Conservation (phyloP, 1,284 basidiomycete genomes). For the Garcileccinum viscosum region DNA sequence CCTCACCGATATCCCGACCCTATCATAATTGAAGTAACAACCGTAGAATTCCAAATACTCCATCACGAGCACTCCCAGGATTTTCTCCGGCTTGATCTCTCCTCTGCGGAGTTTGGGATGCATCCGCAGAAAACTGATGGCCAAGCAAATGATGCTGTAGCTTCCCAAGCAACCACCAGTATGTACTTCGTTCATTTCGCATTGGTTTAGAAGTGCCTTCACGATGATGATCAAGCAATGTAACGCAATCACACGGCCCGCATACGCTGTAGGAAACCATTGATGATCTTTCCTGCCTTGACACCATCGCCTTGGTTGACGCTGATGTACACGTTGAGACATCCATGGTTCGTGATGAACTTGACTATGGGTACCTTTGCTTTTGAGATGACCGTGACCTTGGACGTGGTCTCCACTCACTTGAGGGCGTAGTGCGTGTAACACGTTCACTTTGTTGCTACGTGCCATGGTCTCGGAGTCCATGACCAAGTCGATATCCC, state of each 20-base stretch:
- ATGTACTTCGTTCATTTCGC: constrained; percentile 97
- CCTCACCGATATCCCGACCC: constrained; percentile 89
- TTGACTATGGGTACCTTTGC: constrained; percentile 96
- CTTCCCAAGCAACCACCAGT: constrained; percentile 94
- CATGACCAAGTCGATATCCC: constrained; percentile 82
- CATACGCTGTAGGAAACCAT: constrained; percentile 77
- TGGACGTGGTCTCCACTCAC: constrained; percentile 61
- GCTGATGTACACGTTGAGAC: constrained; percentile 89
- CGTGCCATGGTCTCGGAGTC: constrained; percentile 70
- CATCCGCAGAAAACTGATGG: constrained; percentile 93
- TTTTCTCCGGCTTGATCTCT: constrained; percentile 86
- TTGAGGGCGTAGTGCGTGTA: constrained; percentile 69
- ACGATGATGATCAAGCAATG: constrained; percentile 85
- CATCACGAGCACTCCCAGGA: constrained; percentile 90
- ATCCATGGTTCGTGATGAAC: constrained; percentile 81
- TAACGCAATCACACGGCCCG: constrained; percentile 64
- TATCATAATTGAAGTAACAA: constrained; percentile 88
- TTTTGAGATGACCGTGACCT: constrained; percentile 86
- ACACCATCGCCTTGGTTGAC: constrained; percentile 90
- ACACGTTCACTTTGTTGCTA: constrained; percentile 61
- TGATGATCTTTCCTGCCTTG: constrained; percentile 81
- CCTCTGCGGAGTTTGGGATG: constrained; percentile 92
- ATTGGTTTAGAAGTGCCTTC: constrained; percentile 89
- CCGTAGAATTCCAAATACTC: constrained; percentile 99
- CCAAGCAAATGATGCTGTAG: constrained; percentile 93